Conservation (phyloP, 176 grass and related monocot genomes). For the Cenchrus fungigraminus region DNA sequence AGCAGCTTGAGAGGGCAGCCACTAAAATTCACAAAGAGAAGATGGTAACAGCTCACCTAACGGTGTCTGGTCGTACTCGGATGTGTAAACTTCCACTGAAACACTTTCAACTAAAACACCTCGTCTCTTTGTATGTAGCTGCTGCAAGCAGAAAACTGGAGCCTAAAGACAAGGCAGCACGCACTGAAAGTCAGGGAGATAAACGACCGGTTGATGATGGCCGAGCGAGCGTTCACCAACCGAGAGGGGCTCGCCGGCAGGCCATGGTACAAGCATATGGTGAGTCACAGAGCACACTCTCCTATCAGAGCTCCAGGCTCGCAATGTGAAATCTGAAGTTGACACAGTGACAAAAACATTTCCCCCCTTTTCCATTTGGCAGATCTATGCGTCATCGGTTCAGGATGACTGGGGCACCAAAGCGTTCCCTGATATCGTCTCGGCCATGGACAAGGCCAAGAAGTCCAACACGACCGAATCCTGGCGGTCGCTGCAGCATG, state of each 20-base stretch:
- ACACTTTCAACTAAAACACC: background rate
- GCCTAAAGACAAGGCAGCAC: constrained; percentile 44
- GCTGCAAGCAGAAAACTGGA: constrained; percentile 56
- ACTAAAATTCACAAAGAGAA: constrained; percentile 56
- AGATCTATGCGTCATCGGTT: constrained; percentile 83
- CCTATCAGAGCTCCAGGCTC: background rate
- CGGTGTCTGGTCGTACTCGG: background rate
- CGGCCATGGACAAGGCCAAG: constrained; percentile 63
- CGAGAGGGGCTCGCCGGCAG: constrained; percentile 72
- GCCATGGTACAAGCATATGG: constrained; percentile 95
- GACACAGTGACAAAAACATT: background rate
- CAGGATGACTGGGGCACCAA: constrained; percentile 73
- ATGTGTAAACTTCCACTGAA: background rate
- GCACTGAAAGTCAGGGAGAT: constrained; percentile 73
- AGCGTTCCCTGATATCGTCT: constrained; percentile 71
- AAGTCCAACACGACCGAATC: constrained; percentile 64
- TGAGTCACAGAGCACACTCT: constrained; percentile 33
- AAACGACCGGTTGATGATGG: constrained; percentile 86
- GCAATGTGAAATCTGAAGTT: constrained; percentile 3
- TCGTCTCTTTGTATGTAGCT: constrained; percentile 43
- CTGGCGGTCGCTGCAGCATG: constrained; percentile 67
- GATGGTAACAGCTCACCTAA: constrained; percentile 43
- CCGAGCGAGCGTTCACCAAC: constrained; percentile 81
- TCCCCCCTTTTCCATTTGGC: background rate
- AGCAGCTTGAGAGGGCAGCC: constrained; percentile 63